Evolutionary conservation across 2,329 filamentous ascomycete genomes (phyloP).

Genomic region (Sclerotinia trifoliorum): DNA sequence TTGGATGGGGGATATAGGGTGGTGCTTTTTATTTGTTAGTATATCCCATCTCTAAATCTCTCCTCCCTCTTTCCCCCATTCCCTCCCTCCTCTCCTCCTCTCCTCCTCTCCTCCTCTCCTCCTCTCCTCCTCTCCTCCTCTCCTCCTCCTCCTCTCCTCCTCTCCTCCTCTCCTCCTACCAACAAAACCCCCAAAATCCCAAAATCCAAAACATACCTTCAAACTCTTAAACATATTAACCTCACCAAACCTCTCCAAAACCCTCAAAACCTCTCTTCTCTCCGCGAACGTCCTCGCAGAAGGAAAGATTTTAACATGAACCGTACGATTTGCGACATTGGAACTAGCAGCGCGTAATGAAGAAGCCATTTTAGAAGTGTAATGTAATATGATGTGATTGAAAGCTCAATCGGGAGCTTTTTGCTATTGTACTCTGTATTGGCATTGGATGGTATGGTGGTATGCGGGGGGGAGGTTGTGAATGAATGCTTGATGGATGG

Average conservation of each 20-base stretch:
- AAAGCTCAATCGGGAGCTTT: neutral
- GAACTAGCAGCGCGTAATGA: slow-evolving; percentile 12
- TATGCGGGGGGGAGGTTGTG: neutral
- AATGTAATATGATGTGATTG: neutral
- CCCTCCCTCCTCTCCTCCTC: too few relatives aligned
- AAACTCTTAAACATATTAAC: slow-evolving; percentile 38
- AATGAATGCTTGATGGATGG: neutral
- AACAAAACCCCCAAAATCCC: too few relatives aligned
- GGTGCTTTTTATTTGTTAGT: slow-evolving; percentile 27
- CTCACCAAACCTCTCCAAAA: slow-evolving; percentile 39
- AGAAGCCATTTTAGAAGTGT: neutral
- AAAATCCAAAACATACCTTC: slow-evolving; percentile 31
- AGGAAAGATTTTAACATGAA: slow-evolving; percentile 39
- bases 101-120: neutral
- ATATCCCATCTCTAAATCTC: neutral
- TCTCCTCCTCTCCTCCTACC: neutral
- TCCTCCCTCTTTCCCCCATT: too few relatives aligned
- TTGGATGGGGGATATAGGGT: slow-evolving; percentile 27
- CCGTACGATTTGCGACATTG: slow-evolving; percentile 30
- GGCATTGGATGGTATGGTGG: neutral
- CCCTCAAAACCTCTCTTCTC: slow-evolving; percentile 39
- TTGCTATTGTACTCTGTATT: neutral
- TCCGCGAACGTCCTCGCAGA: slow-evolving; percentile 37
- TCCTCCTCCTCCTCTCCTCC: too few relatives aligned
- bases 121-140: too few relatives aligned